Base-by-base conservation (phyloP, 805 yeast species). In the Candida maltosa region DNA sequence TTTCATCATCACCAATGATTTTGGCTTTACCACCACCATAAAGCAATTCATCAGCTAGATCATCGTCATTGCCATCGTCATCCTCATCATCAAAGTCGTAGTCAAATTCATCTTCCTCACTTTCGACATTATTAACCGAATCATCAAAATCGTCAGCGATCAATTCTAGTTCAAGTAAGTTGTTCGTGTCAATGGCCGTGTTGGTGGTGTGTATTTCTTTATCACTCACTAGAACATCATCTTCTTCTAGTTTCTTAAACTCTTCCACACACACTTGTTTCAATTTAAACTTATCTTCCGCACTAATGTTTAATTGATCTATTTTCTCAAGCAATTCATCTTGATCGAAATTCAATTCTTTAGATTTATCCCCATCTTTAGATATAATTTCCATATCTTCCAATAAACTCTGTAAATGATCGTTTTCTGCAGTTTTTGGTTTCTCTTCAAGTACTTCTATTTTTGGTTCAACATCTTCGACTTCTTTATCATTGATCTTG, bases 151-250 rank as follows among this genome's bases (percentile, higher is more conserved):
- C 75, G 33, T 70, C 76, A 0, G 82, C 79, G 2, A 77, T 57
- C 16, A 78, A 33, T 40, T 78, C 83, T 11, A 79, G 52, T 35
- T 77, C 76, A 1, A 75, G 49, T 6, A 77, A 46, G 39, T 77
- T 80, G 3, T 69, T 66, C 4, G 59, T 29, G 16, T 32, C 38
- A 12, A 39, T 22, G 11, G 49, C 43, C 17, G 25, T 20, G 4
- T 9, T 10, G 14, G 19, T 26, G 14, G 9, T 14, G 12, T 21
- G 4, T 4, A 15, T 25, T 12, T 27, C 31, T 17, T 32, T 27
- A 24, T 32, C 29, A n/a, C n/a, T n/a, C n/a, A n/a, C n/a, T n/a
- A n/a, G n/a, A 16, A 32, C 24, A 6, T 34, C 35, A 2, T 33
- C 39, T 17, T 41, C 42, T 14, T 37, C 33, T 9, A 46, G 10